Percentiles rank a stretch among this genome's conserved stretches.
These are phyloP conservation scores for Scortechinia acanthostroma DNA, from an alignment of 2,329 filamentous ascomycete genomes.

Conservation along the genomic window DNA sequence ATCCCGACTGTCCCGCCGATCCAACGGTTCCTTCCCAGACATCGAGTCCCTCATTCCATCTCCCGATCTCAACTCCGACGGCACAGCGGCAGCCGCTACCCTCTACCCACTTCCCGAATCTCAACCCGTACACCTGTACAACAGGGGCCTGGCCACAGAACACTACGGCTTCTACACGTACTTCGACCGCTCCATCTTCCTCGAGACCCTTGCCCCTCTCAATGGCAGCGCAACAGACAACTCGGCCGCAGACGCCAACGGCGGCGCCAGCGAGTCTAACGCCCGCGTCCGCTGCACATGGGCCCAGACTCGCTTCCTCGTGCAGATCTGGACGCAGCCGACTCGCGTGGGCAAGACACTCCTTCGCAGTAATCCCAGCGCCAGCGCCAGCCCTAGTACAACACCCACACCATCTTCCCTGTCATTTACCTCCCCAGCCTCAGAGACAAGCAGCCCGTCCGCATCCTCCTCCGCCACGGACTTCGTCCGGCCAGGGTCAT, in stretches of 20 bases:
- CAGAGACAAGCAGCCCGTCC: not conserved
- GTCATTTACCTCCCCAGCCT: not conserved
- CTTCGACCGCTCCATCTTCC: not conserved
- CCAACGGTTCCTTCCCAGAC: not conserved
- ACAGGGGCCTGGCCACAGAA: not conserved
- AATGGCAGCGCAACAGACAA: not conserved
- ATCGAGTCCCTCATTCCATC: not conserved
- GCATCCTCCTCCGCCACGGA: not conserved
- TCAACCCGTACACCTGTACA: not conserved
- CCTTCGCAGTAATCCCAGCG: not conserved
- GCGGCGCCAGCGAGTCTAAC: not conserved
- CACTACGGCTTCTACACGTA: constrained; percentile 3
- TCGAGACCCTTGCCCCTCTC: not conserved
- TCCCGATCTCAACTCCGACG: not conserved
- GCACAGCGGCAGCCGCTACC: not conserved
- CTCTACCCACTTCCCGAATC: not conserved
- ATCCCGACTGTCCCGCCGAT: not conserved
- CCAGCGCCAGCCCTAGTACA: not conserved
- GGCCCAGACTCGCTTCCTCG: not conserved
- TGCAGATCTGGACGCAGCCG: not conserved
- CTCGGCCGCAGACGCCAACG: not conserved
- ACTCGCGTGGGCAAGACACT: not conserved
- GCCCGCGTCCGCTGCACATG: not conserved
- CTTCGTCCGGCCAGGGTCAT: not conserved
- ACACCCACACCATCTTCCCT: not conserved